Evolutionary conservation across 805 yeast genomes (phyloP).

Genomic region (Hagleromyces aurorensis): DNA sequence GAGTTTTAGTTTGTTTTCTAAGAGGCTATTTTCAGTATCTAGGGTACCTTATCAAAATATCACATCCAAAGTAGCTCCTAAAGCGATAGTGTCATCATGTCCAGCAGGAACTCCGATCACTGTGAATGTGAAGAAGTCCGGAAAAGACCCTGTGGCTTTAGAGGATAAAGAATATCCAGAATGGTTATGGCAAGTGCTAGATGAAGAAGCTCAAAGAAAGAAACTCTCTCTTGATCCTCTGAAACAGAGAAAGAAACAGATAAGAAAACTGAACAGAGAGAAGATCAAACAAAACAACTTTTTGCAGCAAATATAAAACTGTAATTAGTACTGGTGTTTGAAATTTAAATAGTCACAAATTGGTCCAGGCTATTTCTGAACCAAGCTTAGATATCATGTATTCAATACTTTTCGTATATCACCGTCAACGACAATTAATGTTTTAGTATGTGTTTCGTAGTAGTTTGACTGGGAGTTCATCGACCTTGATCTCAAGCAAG

Average conservation of each 20-base stretch:
- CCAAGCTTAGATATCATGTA: too few species aligned
- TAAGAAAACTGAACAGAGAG: constrained; percentile 60
- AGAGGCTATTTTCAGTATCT: too few species aligned
- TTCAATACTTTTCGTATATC: too few species aligned
- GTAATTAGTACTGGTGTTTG: too few species aligned
- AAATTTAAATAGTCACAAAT: too few species aligned
- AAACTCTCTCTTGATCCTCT: constrained; percentile 54
- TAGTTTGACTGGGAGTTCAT: too few species aligned
- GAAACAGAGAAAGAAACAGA: constrained; percentile 58
- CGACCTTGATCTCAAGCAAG: too few species aligned
- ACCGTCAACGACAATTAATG: too few species aligned
- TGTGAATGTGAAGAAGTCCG: constrained; percentile 65
- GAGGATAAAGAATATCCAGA: constrained; percentile 87
- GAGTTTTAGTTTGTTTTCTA: neutral
- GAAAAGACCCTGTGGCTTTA: constrained; percentile 82
- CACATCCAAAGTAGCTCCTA: constrained; percentile 1
- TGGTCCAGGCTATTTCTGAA: too few species aligned
- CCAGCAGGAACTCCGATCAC: constrained; percentile 66
- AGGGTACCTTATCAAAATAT: too few species aligned
- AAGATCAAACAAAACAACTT: constrained; percentile 75
- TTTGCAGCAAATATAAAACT: constrained; percentile 21
- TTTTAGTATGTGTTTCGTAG: too few species aligned
- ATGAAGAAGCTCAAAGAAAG: constrained; percentile 50
- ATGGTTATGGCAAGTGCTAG: constrained; percentile 88
- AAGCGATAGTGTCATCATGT: constrained; percentile 39